A percentile compares a stretch with the other conserved stretches of the same genome.
These are phyloP conservation scores for Auxenochlorella protothecoides DNA, from an alignment of 139 green algal genomes.

Conservation along the genomic window DNA sequence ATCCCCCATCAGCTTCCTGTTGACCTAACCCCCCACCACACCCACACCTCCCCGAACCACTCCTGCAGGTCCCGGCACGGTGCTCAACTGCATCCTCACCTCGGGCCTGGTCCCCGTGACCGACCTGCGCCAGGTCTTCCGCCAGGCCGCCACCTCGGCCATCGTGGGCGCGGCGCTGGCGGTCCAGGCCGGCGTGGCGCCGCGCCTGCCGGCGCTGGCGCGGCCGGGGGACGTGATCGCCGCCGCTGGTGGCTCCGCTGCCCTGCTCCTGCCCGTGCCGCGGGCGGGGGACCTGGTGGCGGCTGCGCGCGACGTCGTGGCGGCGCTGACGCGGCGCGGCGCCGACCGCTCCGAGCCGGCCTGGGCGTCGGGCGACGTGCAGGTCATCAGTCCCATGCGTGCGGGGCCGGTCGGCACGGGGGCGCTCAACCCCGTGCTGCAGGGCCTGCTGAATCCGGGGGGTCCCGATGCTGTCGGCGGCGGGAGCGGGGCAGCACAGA, in stretches of 20 bases:
- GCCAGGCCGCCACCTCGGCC: slow-evolving; percentile 14
- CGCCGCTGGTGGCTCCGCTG: not conserved
- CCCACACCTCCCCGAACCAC: slow-evolving; percentile 2
- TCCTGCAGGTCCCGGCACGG: slow-evolving; percentile 45
- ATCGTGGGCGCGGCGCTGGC: slow-evolving; percentile 61
- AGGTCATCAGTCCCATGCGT: slow-evolving; percentile 60
- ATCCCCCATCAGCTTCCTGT: too few species aligned
- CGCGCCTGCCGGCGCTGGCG: slow-evolving; percentile 8
- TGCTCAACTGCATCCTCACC: slow-evolving; percentile 42
- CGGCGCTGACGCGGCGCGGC: slow-evolving; percentile 2
- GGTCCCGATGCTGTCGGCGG: too few species aligned
- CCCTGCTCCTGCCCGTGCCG: slow-evolving; percentile 6
- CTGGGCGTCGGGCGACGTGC: slow-evolving; percentile 12
- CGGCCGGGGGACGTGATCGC: not conserved
- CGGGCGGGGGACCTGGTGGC: not conserved
- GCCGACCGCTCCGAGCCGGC: not conserved
- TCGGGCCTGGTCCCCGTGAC: slow-evolving; percentile 40
- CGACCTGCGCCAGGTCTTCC: slow-evolving; percentile 62
- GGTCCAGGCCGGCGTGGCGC: slow-evolving; percentile 40
- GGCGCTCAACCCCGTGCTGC: slow-evolving; percentile 49
- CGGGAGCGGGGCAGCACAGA: not conserved
- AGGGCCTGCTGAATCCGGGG: slow-evolving; percentile 58
- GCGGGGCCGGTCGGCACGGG: slow-evolving; percentile 23
- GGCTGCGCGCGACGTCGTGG: not conserved
- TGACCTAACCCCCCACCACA: not conserved